A percentile compares a stretch with the other conserved stretches of the same genome.
Evolutionary conservation across 106 monocot genomes (phyloP).

Genomic region (Allium fistulosum): DNA sequence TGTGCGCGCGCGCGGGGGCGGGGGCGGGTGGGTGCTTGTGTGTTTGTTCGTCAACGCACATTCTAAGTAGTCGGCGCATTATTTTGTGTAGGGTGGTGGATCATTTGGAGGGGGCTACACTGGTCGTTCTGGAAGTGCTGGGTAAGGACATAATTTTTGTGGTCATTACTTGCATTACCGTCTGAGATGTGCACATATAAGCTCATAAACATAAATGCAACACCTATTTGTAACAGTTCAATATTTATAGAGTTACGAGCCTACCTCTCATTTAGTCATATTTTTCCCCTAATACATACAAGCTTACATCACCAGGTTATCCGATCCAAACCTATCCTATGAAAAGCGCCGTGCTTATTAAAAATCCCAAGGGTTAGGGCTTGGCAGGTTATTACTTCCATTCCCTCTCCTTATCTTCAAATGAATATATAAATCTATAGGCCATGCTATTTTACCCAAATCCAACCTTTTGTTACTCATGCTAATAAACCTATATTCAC

Average conservation of each 20-base stretch:
- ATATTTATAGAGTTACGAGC: not conserved
- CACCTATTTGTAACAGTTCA: no score
- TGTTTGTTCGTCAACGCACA: not conserved
- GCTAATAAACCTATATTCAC: conserved; percentile 39
- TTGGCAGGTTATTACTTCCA: conserved; percentile 59
- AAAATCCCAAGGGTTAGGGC: conserved; percentile 26
- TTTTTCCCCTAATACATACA: conserved; percentile 20
- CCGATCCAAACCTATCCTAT: conserved; percentile 64
- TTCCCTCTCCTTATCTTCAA: conserved; percentile 20
- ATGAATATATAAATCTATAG: conserved; percentile 9
- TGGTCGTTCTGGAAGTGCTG: conserved; percentile 63
- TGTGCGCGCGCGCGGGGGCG: no score
- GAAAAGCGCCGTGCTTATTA: conserved; percentile 94
- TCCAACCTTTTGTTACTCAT: conserved; percentile 31
- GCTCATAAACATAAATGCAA: no score
- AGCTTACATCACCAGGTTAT: conserved; percentile 73
- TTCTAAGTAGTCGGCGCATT: not conserved
- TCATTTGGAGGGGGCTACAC: conserved; percentile 51
- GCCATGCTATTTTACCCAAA: conserved; percentile 22
- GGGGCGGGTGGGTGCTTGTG: no score
- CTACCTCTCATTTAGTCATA: conserved; percentile 10
- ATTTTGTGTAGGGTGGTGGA: conserved; percentile 48
- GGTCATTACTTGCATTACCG: not conserved
- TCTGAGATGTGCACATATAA: no score
- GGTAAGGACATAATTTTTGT: conserved; percentile 41